phyloP scores from a whole-genome alignment of 1,284 basidiomycete species.

The Leccinum fallax region DNA sequence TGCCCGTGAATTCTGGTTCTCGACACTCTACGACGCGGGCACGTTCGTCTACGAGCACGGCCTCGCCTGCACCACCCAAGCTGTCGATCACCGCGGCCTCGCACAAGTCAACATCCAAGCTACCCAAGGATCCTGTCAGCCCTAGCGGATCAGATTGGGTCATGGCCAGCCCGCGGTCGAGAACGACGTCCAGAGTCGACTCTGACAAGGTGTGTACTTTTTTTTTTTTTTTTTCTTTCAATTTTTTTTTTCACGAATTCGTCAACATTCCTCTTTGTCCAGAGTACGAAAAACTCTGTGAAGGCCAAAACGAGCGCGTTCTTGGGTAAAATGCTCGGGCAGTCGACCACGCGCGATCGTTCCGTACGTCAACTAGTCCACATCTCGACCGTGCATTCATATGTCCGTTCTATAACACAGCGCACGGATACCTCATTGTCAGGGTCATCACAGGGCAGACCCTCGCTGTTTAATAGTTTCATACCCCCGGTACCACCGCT shows the following conservation, averaged over 20 bases:
- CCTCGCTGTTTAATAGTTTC: slow-evolving; percentile 50
- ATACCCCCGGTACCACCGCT: slow-evolving; percentile 75
- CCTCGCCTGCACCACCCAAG: slow-evolving; percentile 29
- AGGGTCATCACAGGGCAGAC: slow-evolving; percentile 24
- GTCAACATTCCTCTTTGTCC: slow-evolving; percentile 5
- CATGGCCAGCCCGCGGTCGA: slow-evolving; percentile 45
- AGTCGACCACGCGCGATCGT: slow-evolving; percentile 64
- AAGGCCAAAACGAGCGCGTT: slow-evolving; percentile 77
- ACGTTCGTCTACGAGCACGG: slow-evolving; percentile 40
- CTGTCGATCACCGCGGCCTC: slow-evolving; percentile 32
- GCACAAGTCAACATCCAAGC: slow-evolving; percentile 25
- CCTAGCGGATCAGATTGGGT: slow-evolving; percentile 54
- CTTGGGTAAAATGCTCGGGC: slow-evolving; percentile 74
- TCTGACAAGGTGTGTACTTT: slow-evolving; percentile 45
- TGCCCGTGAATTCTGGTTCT: slow-evolving; percentile 34
- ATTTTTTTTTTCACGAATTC: not conserved
- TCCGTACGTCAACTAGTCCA: slow-evolving; percentile 51
- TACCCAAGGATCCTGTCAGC: slow-evolving; percentile 31
- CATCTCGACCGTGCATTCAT: slow-evolving; percentile 11
- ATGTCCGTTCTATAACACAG: slow-evolving; percentile 41
- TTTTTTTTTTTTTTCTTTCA: not conserved
- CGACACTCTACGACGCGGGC: slow-evolving; percentile 29
- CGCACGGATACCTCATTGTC: slow-evolving; percentile 40
- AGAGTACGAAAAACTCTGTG: slow-evolving; percentile 63
- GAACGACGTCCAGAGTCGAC: slow-evolving; percentile 45